Conservation (phyloP, 805 yeast species). For the Nakazawaea siamensis region DNA sequence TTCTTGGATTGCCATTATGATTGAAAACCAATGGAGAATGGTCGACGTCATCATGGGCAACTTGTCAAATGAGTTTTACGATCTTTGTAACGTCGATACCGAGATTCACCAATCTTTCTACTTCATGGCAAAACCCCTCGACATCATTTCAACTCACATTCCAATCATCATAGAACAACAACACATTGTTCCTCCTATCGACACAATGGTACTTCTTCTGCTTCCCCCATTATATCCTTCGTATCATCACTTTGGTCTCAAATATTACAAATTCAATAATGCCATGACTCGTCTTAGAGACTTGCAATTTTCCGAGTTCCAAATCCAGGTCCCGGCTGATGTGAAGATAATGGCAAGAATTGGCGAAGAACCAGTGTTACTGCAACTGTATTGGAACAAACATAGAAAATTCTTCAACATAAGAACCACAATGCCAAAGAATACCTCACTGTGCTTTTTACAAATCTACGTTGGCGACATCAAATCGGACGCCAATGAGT, state of each 20-base stretch:
- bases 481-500: constrained; percentile 46
- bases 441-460: constrained; percentile 60
- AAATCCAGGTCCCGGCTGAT: constrained; percentile 59
- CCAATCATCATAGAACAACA: constrained; percentile 77
- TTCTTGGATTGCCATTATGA: constrained; percentile 76
- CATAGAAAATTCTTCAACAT: constrained; percentile 61
- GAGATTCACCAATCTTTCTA: constrained; percentile 45
- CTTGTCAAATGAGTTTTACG: constrained; percentile 19
- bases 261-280: constrained; percentile 63
- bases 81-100: constrained; percentile 28
- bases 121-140: constrained; percentile 70
- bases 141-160: constrained; percentile 75
- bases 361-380: constrained; percentile 48
- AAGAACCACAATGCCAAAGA: constrained; percentile 73
- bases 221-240: constrained; percentile 86
- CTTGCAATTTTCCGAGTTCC: constrained; percentile 73
- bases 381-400: constrained; percentile 73
- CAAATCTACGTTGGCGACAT: constrained; percentile 66
- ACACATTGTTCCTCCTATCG: constrained; percentile 79
- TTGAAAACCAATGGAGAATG: constrained; percentile 73
- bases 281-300: constrained; percentile 68
- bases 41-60: constrained; percentile 68
- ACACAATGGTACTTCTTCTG: constrained; percentile 66
- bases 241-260: constrained; percentile 52
- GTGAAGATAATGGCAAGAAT: constrained; percentile 61